Conservation (phyloP, 176 grass and related monocot genomes). For the Avena atlantica region DNA sequence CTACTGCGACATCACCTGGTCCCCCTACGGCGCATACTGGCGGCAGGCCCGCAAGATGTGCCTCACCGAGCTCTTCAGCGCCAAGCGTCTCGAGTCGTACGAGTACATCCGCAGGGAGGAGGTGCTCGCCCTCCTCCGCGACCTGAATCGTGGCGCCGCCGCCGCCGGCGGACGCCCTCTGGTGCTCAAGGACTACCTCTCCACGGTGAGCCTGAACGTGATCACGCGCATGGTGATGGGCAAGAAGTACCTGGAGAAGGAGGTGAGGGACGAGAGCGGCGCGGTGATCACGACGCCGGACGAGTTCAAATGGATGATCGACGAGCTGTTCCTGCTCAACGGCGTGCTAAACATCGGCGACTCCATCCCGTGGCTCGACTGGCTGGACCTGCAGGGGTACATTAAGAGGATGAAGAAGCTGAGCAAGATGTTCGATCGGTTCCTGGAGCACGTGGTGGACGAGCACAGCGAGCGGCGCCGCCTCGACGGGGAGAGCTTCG, state of each 20-base stretch:
- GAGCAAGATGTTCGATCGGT: constrained; percentile 57
- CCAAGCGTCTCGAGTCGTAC: constrained; percentile 64
- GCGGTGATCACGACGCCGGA: constrained; percentile 38
- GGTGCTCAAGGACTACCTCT: constrained; percentile 52
- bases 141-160: constrained; percentile 11
- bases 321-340: too few relatives aligned
- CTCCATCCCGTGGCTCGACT: constrained; percentile 63
- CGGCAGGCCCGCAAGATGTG: constrained; percentile 76
- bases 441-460: constrained; percentile 72
- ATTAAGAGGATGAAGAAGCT: constrained; percentile 70
- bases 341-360: constrained; percentile 74
- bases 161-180: constrained; percentile 17
- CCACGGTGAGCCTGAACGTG: constrained; percentile 51
- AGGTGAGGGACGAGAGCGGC: background rate
- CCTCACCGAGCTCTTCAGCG: constrained; percentile 78
- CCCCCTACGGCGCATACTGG: constrained; percentile 72
- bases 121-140: constrained; percentile 38
- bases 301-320: constrained; percentile 64
- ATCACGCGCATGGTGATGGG: constrained; percentile 71
- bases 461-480: constrained; percentile 57
- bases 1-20: constrained; percentile 75
- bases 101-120: constrained; percentile 65
- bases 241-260: constrained; percentile 59
- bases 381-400: constrained; percentile 77
- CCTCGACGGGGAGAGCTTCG: constrained; percentile 50